Base-by-base conservation (phyloP, 2,329 filamentous ascomycete species). In the Talaromyces marneffei region DNA sequence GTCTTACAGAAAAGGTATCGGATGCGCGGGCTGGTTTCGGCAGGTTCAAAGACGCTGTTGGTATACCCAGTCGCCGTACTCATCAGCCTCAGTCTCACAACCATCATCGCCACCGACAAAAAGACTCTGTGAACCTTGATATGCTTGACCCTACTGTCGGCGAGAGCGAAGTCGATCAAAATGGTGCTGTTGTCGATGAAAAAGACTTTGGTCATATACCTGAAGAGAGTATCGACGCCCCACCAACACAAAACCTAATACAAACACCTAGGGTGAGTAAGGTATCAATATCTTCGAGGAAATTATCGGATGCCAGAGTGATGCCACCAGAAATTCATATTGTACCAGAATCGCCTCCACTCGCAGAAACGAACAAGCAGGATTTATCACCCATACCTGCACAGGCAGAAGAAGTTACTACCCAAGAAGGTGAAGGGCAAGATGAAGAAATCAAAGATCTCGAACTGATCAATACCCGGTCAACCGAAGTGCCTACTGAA, bases 11-110 rank as follows among this genome's bases (percentile, higher is more conserved):
- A 4, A 88, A 89, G 66, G 88, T 90, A 71, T 89, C 84, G 64
- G 91, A 95, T 74, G 90, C 91, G 50, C 87, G 89, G 52, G 91
- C 88, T 60, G 91, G 92, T 0, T 82, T 96, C 60, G 90, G 89
- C 1, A 87, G 90, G 37, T 92, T 97, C 72, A 92, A 92, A 70
- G 91, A 93, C 70, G 91, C 87, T 2, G 89, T 96, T 37, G 90
- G 90, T 1, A 57, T 75, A 4, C 71, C 72, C 14, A 68, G 71
- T 27, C 69, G 74, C 44, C 76, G 77, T 23, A 76, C 74, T 23
- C 75, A 79, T 66, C 71, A 76, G 42, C 71, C 74, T 44, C 48
- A 39, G 20, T 33, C 35, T 18, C 39, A 40, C 29, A 20, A n/a
- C 16, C 37, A 62, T 29, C 46, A 62, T 33, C 60, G 60, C 29